phyloP scores from a whole-genome alignment of 306 rosid species.

The Vigna reflexopilosa region DNA sequence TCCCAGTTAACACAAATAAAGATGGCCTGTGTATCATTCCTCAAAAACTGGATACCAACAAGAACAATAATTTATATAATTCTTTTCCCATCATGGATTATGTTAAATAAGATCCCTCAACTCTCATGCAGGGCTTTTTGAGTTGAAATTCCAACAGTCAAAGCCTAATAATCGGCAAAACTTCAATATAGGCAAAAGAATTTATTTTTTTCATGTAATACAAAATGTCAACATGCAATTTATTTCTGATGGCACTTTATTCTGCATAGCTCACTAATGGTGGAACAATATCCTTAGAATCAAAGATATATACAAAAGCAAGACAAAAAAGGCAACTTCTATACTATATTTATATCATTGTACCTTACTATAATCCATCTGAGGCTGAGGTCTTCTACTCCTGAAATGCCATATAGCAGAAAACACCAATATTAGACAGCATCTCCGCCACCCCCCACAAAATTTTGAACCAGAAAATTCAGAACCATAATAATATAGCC shows the following conservation, averaged over 20 bases:
- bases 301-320: not conserved
- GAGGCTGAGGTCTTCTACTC: constrained; percentile 59
- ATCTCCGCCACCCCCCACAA: not conserved
- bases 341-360: constrained; percentile 22
- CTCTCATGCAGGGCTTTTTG: not conserved
- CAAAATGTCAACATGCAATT: not conserved
- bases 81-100: constrained; percentile 22
- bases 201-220: not conserved
- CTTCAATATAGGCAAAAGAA: not conserved
- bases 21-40: not conserved
- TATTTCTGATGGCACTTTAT: not conserved
- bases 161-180: not conserved
- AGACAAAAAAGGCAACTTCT: not conserved
- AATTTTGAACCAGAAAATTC: not conserved
- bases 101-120: constrained; percentile 24
- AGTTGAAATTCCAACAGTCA: constrained; percentile 20
- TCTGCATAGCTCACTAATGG: not conserved
- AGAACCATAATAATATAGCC: not conserved
- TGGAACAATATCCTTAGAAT: constrained; percentile 19
- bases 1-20: constrained; percentile 11
- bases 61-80: not conserved
- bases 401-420: constrained; percentile 65
- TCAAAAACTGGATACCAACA: not conserved
- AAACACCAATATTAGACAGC: constrained; percentile 34
- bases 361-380: constrained; percentile 67